A percentile compares a stretch with the other conserved stretches of the same genome.
These are phyloP conservation scores for Plasmodium sp. DNA, from an alignment of 169 alveolate species.

Conservation along the genomic window DNA sequence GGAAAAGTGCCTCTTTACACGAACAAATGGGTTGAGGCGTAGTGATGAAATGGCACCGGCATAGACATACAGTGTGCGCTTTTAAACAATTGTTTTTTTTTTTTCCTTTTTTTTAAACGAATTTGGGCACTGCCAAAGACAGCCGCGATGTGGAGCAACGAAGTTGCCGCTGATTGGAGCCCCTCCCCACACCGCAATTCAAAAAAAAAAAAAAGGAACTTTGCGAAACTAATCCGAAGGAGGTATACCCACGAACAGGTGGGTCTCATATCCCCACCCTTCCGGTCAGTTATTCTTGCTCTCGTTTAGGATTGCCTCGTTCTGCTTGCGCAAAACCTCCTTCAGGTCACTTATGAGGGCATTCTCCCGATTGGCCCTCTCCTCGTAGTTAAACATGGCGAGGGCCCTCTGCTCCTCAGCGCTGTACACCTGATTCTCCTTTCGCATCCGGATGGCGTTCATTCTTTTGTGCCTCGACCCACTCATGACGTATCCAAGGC, in stretches of 20 bases:
- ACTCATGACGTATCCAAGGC: slow-evolving; percentile 94
- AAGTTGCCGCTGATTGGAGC: not conserved
- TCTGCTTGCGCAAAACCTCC: slow-evolving; percentile 79
- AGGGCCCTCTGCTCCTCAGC: slow-evolving; percentile 89
- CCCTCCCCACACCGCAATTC: not conserved
- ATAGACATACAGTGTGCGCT: not conserved
- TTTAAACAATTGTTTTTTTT: not conserved
- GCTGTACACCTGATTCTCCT: slow-evolving; percentile 88
- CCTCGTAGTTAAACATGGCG: slow-evolving; percentile 86
- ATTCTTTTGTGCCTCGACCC: slow-evolving; percentile 90
- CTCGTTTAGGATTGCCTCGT: slow-evolving; percentile 65
- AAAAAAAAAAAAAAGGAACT: not conserved
- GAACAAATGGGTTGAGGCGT: not conserved
- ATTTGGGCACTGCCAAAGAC: not conserved
- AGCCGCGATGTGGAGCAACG: not conserved
- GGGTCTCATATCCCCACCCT: not conserved
- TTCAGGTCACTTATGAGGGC: slow-evolving; percentile 85
- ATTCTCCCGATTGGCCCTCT: slow-evolving; percentile 85
- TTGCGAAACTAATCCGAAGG: not conserved
- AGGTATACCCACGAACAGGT: not conserved
- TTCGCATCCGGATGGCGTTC: slow-evolving; percentile 93
- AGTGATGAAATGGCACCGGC: not conserved
- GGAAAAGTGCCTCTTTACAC: not conserved
- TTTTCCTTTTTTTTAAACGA: not conserved
- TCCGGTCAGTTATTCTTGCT: not conserved